Conservation (phyloP, 2,329 filamentous ascomycete species). For the Arthroderma sp. region DNA sequence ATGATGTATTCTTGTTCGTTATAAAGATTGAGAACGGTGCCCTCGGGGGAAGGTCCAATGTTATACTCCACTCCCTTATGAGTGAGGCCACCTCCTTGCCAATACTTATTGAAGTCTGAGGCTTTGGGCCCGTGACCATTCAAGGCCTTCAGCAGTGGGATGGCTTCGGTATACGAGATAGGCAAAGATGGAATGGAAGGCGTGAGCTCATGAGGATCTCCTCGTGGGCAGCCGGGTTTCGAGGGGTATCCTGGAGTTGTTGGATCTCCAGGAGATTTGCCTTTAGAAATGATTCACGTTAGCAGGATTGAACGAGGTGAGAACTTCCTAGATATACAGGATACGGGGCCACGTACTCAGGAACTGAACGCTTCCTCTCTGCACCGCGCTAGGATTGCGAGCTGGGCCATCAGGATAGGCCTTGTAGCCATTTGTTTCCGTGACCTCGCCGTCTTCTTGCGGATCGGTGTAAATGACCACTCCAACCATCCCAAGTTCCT, state of each 20-base stretch:
- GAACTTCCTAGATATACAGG: neutral
- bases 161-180: conserved; percentile 73
- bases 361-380: conserved; percentile 76
- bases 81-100: conserved; percentile 60
- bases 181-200: conserved; percentile 83
- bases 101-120: conserved; percentile 57
- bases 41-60: conserved; percentile 65
- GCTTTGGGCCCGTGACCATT: conserved; percentile 78
- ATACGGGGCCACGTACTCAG: conserved; percentile 45
- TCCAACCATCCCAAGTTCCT: conserved; percentile 83
- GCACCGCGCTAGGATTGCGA: conserved; percentile 74
- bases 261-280: conserved; percentile 55
- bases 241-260: conserved; percentile 91
- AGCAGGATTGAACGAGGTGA: neutral
- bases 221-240: conserved; percentile 70
- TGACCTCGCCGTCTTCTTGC: conserved; percentile 71
- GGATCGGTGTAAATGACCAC: conserved; percentile 76
- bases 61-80: conserved; percentile 76
- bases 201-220: conserved; percentile 54
- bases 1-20: conserved; percentile 74
- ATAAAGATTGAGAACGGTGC: conserved; percentile 55
- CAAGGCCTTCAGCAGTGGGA: conserved; percentile 77
- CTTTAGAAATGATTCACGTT: conserved; percentile 21
- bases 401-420: conserved; percentile 78
- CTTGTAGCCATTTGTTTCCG: conserved; percentile 65